These are phyloP conservation scores for Streptanthus diversifolius DNA, from an alignment of 345 rosid genomes.

Conservation along the genomic window DNA sequence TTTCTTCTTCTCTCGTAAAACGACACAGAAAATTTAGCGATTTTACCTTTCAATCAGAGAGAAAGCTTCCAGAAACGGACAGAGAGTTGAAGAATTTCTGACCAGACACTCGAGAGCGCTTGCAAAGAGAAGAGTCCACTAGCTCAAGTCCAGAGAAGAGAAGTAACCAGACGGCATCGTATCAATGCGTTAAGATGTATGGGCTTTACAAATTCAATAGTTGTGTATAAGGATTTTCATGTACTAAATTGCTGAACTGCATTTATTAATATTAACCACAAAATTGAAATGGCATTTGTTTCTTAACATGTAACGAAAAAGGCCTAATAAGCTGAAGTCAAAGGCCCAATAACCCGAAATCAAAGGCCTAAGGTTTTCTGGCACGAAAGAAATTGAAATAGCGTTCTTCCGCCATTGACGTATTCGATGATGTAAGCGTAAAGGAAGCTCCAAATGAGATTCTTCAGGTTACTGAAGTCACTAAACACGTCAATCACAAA, in stretches of 20 bases:
- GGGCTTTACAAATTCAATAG: neutral
- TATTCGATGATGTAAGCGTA: constrained; percentile 17
- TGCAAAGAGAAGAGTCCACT: neutral
- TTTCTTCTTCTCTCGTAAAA: neutral
- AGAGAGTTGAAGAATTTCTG: neutral
- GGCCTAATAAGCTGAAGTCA: too few species aligned
- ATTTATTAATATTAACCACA: too few species aligned
- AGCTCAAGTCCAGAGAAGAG: neutral
- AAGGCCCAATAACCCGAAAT: neutral
- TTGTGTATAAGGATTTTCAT: too few species aligned
- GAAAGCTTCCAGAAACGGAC: neutral
- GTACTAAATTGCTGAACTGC: too few species aligned
- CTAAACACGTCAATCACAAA: constrained; percentile 32
- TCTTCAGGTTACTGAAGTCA: constrained; percentile 26
- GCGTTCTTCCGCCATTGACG: constrained; percentile 25
- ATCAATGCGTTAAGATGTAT: neutral
- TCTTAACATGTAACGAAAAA: too few species aligned
- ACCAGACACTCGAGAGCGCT: neutral
- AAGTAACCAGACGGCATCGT: neutral
- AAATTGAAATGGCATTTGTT: too few species aligned
- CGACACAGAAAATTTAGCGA: neutral
- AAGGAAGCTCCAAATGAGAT: constrained; percentile 9
- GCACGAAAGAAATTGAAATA: constrained; percentile 2
- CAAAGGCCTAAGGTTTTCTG: neutral
- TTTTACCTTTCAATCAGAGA: constrained; percentile 7